Base-by-base conservation (phyloP, 1,284 basidiomycete genomes). In the Trametes hirsuta region DNA sequence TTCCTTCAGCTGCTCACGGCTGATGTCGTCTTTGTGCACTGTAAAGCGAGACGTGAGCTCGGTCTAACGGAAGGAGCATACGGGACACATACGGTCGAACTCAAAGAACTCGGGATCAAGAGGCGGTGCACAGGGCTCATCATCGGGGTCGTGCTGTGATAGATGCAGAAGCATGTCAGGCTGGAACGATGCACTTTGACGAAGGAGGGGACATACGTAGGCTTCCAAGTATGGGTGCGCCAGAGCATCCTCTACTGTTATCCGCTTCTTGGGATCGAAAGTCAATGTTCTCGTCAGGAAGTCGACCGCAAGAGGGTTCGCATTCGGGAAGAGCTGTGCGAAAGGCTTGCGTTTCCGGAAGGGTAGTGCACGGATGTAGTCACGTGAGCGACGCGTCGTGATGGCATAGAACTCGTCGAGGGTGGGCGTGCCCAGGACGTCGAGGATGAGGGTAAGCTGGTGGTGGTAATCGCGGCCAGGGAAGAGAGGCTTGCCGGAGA, bases 391-490 rank as follows among this genome's bases (percentile, higher is more conserved):
- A 11, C 87, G 81, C 1, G 93, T 92, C 2, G 91, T 93, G 72
- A 97, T 95, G 24, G 91, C 88, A 74, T 95, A 92, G 76, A 95
- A 95, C 70, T 96, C 94, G 66, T 97, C 94, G 53, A 95, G 78
- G 1, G 91, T 91, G 0, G 95, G 94, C 14, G 95, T 97, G n/a
- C 95, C 94, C 10, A 96, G 85, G 4, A 96, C 93, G 68, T 96
- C 92, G 61, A 97, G 82, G 69, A 96, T 97, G 58, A 96, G 84
- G 5, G 89, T 90, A 30, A 98, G 84, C 69, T 98, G 96, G 70
- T 98, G 93, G 76, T 98, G 96, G 74, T 95, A 98, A 77, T 98
- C 96, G 21, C 95, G 87, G 14, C 97, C 96, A 0, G 96, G 97
- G 82, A 98, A 98, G 15, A 98, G 82, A 0, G 96, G 95, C 69